Evolutionary conservation across 345 rosid species (phyloP).

Genomic region (Leavenworthia alabamica): DNA sequence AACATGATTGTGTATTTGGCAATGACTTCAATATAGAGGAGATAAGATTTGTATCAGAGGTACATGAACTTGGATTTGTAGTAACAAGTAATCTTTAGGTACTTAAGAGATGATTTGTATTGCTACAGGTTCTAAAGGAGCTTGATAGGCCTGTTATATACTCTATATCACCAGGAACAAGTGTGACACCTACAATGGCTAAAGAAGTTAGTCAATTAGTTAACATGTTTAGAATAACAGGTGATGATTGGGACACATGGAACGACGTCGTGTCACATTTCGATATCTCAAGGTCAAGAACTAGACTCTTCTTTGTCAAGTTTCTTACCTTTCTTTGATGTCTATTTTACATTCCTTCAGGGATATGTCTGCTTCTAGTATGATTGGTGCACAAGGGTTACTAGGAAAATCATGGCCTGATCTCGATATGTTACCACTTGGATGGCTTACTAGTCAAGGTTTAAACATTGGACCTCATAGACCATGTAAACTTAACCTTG

Average conservation of each 20-base stretch:
- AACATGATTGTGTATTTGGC: constrained; percentile 84
- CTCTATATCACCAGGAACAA: constrained; percentile 88
- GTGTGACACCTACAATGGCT: constrained; percentile 75
- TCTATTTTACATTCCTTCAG: constrained; percentile 34
- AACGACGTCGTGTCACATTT: constrained; percentile 73
- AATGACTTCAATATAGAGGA: constrained; percentile 63
- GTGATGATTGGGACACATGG: constrained; percentile 98
- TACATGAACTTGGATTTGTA: constrained; percentile 3
- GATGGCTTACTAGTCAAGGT: constrained; percentile 92
- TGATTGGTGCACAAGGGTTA: constrained; percentile 64
- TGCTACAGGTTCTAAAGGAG: constrained; percentile 58
- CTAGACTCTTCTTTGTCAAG: background rate
- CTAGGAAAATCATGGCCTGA: constrained; percentile 89
- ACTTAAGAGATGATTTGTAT: background rate
- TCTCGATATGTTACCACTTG: constrained; percentile 85
- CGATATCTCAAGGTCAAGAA: constrained; percentile 58
- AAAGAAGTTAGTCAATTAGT: constrained; percentile 54
- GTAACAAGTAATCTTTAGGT: background rate
- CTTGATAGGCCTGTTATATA: constrained; percentile 69
- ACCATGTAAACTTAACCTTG: constrained; percentile 42
- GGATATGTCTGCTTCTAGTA: constrained; percentile 53
- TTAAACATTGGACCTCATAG: constrained; percentile 79
- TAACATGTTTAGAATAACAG: constrained; percentile 83
- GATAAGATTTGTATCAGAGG: constrained; percentile 65
- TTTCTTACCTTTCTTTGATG: background rate